Percentiles rank a stretch among this genome's conserved stretches.
These are phyloP conservation scores for Aspergillus intermedius DNA, from an alignment of 2,329 filamentous ascomycete species.

Conservation along the genomic window DNA sequence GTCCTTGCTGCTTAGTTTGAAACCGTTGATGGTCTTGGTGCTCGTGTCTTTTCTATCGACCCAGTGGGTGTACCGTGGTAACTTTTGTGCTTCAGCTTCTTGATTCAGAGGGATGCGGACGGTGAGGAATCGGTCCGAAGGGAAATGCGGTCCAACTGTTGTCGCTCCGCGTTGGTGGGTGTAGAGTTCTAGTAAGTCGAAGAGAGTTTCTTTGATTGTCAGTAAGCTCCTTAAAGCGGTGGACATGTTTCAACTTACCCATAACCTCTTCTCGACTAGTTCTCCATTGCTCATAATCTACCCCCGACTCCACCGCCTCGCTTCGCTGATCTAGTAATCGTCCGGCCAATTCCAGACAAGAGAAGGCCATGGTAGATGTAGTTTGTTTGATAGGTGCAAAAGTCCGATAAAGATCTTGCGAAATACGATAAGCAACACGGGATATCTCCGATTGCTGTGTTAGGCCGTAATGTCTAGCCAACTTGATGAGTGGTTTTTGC, in stretches of 20 bases:
- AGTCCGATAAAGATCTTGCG: slow-evolving; percentile 85
- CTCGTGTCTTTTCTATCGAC: slow-evolving; percentile 24
- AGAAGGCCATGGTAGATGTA: slow-evolving; percentile 76
- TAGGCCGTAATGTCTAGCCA: slow-evolving; percentile 56
- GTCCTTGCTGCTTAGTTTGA: slow-evolving; percentile 14
- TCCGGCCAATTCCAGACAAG: slow-evolving; percentile 72
- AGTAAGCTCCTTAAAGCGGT: slow-evolving; percentile 15
- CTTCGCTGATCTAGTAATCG: slow-evolving; percentile 56
- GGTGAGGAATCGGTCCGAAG: slow-evolving; percentile 72
- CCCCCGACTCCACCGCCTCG: slow-evolving; percentile 42
- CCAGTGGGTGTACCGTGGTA: slow-evolving; percentile 59
- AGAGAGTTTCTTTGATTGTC: slow-evolving; percentile 60
- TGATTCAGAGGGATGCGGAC: slow-evolving; percentile 83
- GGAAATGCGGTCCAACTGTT: slow-evolving; percentile 64
- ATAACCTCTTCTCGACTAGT: slow-evolving; percentile 42
- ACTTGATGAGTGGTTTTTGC: slow-evolving; percentile 76
- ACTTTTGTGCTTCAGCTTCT: slow-evolving; percentile 59
- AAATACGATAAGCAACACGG: slow-evolving; percentile 69
- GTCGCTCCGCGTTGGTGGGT: slow-evolving; percentile 73
- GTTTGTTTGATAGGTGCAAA: slow-evolving; percentile 88
- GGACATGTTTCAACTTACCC: slow-evolving; percentile 27
- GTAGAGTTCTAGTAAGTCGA: slow-evolving; percentile 88
- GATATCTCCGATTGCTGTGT: slow-evolving; percentile 52
- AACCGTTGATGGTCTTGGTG: slow-evolving; percentile 12
- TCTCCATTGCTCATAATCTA: slow-evolving; percentile 46